These are phyloP conservation scores for Thalassia testudinum DNA, from an alignment of 116 monocot species.

Conservation along the genomic window DNA sequence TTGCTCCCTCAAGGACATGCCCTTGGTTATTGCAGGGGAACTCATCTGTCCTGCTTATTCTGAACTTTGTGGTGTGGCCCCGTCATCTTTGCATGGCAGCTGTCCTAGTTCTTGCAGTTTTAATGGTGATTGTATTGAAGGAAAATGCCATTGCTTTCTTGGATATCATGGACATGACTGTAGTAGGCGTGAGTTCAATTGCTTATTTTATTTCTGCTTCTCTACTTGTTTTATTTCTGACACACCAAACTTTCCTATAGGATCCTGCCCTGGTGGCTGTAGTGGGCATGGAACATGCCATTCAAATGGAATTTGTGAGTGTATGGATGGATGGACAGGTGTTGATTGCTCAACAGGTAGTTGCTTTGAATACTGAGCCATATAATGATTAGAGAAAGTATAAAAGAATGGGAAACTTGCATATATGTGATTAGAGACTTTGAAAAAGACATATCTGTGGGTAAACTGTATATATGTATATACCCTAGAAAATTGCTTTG, in stretches of 20 bases:
- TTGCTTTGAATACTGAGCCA: not conserved
- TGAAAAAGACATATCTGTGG: no score
- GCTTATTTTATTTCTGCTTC: not conserved
- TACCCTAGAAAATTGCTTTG: no score
- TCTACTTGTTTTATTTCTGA: not conserved
- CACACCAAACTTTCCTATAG: slow-evolving; percentile 12
- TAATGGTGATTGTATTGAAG: slow-evolving; percentile 86
- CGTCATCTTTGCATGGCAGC: slow-evolving; percentile 35
- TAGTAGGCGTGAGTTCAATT: slow-evolving; percentile 41
- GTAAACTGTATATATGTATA: no score
- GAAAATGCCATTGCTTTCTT: slow-evolving; percentile 78
- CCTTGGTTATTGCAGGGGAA: slow-evolving; percentile 43
- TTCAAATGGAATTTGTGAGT: slow-evolving; percentile 60
- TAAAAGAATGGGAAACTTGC: no score
- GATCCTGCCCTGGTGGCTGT: slow-evolving; percentile 60
- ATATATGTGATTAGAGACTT: no score
- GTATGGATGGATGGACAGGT: slow-evolving; percentile 65
- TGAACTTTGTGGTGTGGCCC: slow-evolving; percentile 49
- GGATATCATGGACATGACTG: slow-evolving; percentile 90
- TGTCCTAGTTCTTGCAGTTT: slow-evolving; percentile 62
- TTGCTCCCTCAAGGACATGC: no score
- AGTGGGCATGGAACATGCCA: slow-evolving; percentile 57
- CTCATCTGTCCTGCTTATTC: slow-evolving; percentile 88
- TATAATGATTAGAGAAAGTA: not conserved
- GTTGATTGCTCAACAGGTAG: slow-evolving; percentile 94